Percentiles rank a stretch among this genome's conserved stretches.
Conservation (phyloP, 345 rosid species). For the Eucalyptus marginata region DNA sequence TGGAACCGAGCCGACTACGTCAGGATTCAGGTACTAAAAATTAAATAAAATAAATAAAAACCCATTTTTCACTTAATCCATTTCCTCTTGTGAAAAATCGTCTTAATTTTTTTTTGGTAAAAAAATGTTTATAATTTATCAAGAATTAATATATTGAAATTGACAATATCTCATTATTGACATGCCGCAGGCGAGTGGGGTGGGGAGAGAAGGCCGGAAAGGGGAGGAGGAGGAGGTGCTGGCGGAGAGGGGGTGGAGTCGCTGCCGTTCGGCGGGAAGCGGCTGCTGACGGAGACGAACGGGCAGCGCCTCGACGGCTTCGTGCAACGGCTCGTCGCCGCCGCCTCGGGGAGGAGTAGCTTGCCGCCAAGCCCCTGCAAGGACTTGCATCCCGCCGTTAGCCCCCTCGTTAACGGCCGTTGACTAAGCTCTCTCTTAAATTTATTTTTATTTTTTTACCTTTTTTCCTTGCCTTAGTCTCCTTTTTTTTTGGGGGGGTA, state of each 20-base stretch:
- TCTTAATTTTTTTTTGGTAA: background rate
- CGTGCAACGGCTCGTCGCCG: slow-evolving; percentile 78
- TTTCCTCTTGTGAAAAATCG: background rate
- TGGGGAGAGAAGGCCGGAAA: slow-evolving; percentile 2
- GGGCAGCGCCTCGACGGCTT: slow-evolving; percentile 66
- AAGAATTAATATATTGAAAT: background rate
- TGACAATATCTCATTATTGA: background rate
- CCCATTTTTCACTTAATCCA: background rate
- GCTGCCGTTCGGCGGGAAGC: slow-evolving; percentile 88
- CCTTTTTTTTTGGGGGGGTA: background rate
- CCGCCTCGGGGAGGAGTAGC: slow-evolving; percentile 62
- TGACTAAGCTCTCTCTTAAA: background rate
- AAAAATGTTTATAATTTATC: background rate
- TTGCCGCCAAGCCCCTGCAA: slow-evolving; percentile 86
- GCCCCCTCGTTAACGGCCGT: slow-evolving; percentile 32
- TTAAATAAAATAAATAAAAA: background rate
- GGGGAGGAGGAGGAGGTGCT: slow-evolving; percentile 36
- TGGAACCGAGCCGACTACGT: slow-evolving; percentile 91
- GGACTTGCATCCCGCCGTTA: slow-evolving; percentile 35
- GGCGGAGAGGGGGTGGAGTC: slow-evolving; percentile 71
- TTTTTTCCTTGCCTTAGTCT: background rate
- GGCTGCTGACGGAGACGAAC: slow-evolving; percentile 76
- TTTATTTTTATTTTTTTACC: background rate
- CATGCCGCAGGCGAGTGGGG: slow-evolving; percentile 49
- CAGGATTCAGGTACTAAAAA: slow-evolving; percentile 70